phyloP scores from a whole-genome alignment of 306 rosid genomes.

The Begonia loranthoides region DNA sequence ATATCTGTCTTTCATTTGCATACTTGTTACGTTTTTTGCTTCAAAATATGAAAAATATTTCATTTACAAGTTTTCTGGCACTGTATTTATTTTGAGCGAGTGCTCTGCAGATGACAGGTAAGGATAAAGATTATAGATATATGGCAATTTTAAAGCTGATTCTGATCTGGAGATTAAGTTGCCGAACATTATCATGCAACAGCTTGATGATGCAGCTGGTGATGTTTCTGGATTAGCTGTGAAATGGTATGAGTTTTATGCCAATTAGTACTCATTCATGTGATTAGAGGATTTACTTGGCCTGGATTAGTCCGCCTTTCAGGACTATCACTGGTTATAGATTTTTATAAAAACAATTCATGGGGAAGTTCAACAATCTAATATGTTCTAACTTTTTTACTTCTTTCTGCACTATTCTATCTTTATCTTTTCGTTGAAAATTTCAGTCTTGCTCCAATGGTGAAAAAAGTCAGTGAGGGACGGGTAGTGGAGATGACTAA shows the following conservation, averaged over 20 bases:
- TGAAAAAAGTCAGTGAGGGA: constrained; percentile 69
- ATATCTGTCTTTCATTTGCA: no score
- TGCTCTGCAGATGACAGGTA: constrained; percentile 67
- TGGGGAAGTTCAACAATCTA: no score
- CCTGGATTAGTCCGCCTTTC: no score
- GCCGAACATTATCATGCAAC: constrained; percentile 67
- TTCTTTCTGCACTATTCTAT: no score
- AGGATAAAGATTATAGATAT: constrained; percentile 87
- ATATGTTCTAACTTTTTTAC: no score
- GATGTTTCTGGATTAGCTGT: constrained; percentile 93
- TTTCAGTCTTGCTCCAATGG: constrained; percentile 88
- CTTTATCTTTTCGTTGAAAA: constrained; percentile 3
- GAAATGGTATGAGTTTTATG: constrained; percentile 52
- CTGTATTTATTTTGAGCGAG: constrained; percentile 9
- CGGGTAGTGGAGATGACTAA: constrained; percentile 84
- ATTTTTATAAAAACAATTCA: no score
- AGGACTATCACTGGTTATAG: no score
- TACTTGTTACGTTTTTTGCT: no score
- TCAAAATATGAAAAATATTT: background rate
- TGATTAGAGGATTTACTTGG: background rate
- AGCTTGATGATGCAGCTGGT: constrained; percentile 90
- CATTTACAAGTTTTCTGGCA: background rate
- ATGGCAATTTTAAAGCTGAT: constrained; percentile 89
- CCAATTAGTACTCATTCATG: background rate
- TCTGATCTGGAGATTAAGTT: constrained; percentile 59